phyloP scores from a whole-genome alignment of 2,329 filamentous ascomycete species.

The Beauveria sp. region DNA sequence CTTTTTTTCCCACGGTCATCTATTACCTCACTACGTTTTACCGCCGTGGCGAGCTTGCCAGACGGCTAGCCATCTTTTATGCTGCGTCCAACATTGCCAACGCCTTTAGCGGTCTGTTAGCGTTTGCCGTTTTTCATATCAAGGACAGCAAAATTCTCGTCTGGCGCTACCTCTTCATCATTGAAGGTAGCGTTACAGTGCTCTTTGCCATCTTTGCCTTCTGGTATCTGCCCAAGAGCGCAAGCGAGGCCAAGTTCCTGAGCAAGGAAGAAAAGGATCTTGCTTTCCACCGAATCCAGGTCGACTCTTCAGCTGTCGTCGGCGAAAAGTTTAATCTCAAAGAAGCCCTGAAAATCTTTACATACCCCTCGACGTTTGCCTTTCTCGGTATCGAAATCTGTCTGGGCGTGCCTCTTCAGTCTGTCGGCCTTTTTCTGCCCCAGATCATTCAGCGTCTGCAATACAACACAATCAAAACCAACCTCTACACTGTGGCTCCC shows the following conservation, averaged over 20 bases:
- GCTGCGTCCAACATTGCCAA: slow-evolving; percentile 68
- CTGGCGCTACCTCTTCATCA: slow-evolving; percentile 46
- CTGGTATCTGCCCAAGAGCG: slow-evolving; percentile 60
- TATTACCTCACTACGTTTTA: slow-evolving; percentile 48
- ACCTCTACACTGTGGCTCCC: slow-evolving; percentile 74
- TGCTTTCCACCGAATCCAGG: slow-evolving; percentile 65
- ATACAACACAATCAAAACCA: slow-evolving; percentile 51
- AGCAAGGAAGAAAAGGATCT: slow-evolving; percentile 57
- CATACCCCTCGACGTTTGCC: slow-evolving; percentile 37
- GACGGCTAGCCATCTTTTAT: slow-evolving; percentile 58
- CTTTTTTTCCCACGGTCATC: slow-evolving; percentile 46
- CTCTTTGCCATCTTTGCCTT: slow-evolving; percentile 56
- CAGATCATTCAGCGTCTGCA: slow-evolving; percentile 45
- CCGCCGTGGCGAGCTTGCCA: slow-evolving; percentile 36
- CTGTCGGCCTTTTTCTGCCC: slow-evolving; percentile 45
- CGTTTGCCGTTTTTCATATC: slow-evolving; percentile 43
- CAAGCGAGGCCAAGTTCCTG: slow-evolving; percentile 58
- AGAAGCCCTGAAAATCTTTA: slow-evolving; percentile 45
- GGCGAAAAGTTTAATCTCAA: slow-evolving; percentile 43
- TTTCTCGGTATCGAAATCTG: slow-evolving; percentile 50
- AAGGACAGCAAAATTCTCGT: slow-evolving; percentile 25
- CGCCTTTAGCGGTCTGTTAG: slow-evolving; percentile 39
- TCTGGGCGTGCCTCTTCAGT: slow-evolving; percentile 51
- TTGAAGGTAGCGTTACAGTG: slow-evolving; percentile 51
- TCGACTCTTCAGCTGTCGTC: slow-evolving; percentile 61